phyloP scores from a whole-genome alignment of 257 asterid species.

The Ligustrum vulgare region DNA sequence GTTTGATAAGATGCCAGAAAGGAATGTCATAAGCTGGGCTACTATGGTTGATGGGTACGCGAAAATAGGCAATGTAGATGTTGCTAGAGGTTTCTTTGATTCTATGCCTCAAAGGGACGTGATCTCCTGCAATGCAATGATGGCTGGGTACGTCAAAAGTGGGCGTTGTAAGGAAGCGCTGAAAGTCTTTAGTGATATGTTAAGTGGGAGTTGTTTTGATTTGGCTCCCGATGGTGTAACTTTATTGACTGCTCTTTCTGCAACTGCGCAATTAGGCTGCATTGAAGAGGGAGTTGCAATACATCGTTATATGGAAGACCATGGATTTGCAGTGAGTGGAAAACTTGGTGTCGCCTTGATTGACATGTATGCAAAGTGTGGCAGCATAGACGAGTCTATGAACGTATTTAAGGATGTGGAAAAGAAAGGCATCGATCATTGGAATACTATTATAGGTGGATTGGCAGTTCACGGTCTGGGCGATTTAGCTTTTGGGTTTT shows the following conservation, averaged over 20 bases:
- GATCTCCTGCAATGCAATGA: slow-evolving; percentile 83
- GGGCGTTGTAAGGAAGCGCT: slow-evolving; percentile 58
- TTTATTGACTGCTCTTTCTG: slow-evolving; percentile 68
- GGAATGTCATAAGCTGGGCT: slow-evolving; percentile 80
- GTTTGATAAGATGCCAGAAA: slow-evolving; percentile 60
- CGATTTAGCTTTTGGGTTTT: slow-evolving; percentile 61
- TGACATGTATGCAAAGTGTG: slow-evolving; percentile 90
- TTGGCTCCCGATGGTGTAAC: slow-evolving; percentile 66
- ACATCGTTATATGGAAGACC: slow-evolving; percentile 45
- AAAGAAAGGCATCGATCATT: slow-evolving; percentile 61
- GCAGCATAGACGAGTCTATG: slow-evolving; percentile 60
- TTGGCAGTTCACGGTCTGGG: slow-evolving; percentile 80
- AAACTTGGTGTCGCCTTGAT: slow-evolving; percentile 73
- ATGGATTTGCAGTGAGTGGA: slow-evolving; percentile 44
- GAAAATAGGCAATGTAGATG: slow-evolving; percentile 48
- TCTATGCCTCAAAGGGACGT: slow-evolving; percentile 77
- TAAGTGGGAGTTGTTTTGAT: slow-evolving; percentile 22
- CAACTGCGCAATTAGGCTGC: slow-evolving; percentile 63
- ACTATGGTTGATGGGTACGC: slow-evolving; percentile 78
- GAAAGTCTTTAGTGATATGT: slow-evolving; percentile 63
- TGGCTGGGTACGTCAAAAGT: slow-evolving; percentile 73
- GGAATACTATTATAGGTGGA: slow-evolving; percentile 91
- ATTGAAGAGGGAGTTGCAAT: slow-evolving; percentile 56
- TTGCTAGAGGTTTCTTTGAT: slow-evolving; percentile 66
- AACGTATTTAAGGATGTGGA: slow-evolving; percentile 48